These are phyloP conservation scores for Trametes maxima DNA, from an alignment of 768 basidiomycete genomes.

Conservation along the genomic window DNA sequence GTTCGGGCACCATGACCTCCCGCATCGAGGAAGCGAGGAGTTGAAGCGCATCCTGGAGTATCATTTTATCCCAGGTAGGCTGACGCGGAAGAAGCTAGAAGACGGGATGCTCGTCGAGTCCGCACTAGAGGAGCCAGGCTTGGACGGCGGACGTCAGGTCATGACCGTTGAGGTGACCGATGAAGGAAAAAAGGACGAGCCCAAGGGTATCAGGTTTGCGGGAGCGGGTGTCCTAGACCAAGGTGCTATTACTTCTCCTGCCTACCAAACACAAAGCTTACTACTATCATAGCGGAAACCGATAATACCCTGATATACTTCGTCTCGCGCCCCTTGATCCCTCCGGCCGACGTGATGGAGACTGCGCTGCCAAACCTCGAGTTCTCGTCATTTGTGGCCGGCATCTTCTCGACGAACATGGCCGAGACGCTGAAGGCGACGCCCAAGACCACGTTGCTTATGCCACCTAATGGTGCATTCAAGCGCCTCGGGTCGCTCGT, in stretches of 20 bases:
- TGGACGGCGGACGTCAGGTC: constrained; percentile 72
- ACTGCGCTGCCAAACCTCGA: constrained; percentile 83
- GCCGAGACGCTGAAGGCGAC: constrained; percentile 66
- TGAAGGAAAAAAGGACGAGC: constrained; percentile 40
- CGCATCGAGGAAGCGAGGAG: constrained; percentile 65
- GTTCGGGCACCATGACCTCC: constrained; percentile 56
- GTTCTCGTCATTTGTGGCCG: constrained; percentile 88
- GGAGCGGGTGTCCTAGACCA: constrained; percentile 81
- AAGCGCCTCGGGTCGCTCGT: constrained; percentile 80
- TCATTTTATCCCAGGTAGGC: constrained; percentile 87
- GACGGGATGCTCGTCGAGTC: constrained; percentile 82
- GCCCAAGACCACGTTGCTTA: constrained; percentile 77
- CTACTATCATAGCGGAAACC: constrained; percentile 54
- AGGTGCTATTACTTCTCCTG: constrained; percentile 34
- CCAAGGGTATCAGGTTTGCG: constrained; percentile 72
- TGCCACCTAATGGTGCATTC: constrained; percentile 92
- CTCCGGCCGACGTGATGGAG: constrained; percentile 79
- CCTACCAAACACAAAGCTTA: constrained; percentile 14
- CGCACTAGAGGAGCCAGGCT: constrained; percentile 68
- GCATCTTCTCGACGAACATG: constrained; percentile 83
- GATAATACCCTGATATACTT: constrained; percentile 89
- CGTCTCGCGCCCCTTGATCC: constrained; percentile 78
- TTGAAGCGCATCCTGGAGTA: constrained; percentile 78
- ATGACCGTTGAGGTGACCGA: constrained; percentile 63
- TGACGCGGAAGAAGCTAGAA: constrained; percentile 68